Evolutionary conservation across 345 rosid species (phyloP), one percentile per base, ranked within the genome.

Genomic region (Lepidium africanum): DNA sequence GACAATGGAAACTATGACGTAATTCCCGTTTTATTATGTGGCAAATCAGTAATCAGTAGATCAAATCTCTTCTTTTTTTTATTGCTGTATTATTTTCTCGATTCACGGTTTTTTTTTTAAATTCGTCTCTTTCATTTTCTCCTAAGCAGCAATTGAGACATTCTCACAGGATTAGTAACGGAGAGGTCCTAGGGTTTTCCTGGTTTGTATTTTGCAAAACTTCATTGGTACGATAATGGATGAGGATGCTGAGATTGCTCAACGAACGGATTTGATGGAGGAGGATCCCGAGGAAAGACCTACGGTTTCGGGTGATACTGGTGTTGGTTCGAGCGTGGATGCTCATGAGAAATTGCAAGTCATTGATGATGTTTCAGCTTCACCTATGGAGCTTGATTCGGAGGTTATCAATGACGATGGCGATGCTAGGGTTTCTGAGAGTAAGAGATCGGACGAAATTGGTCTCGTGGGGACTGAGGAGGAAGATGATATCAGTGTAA

Each of bases 351-450:
- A 10, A 33, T 60, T 17, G 1, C 43, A 38, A 54, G 25, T 10
- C 39, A 19, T 45, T 25, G 51, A 49, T 41, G 64, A 17, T n/a
- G 47, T 32, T 36, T 23, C 40, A 15, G 63, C 62, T 61, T 54
- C 48, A 19, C 69, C 73, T 13, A 45, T 54, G 63, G 69, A 74
- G 50, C 73, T 67, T 1, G 78, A 67, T 74, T 61, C 73, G 6
- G 23, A 39, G 36, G 25, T 50, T 16, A 15, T 35, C 8, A 45
- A 59, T 16, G 63, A 9, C 47, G 64, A 52, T 23, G 63, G 5
- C 32, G 52, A 7, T 16, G 58, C 45, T 68, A 74, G 69, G 69
- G 78, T 74, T 74, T 61, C 70, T 2, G 65, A 69, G 19, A 61
- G 59, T 30, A 59, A 68, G 10, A 54, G 69, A 61, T 61, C 74